Percentiles rank a stretch among this genome's conserved stretches.
Evolutionary conservation across 75 land plant genomes (phyloP).

Genomic region (Pinus albicaulis): DNA sequence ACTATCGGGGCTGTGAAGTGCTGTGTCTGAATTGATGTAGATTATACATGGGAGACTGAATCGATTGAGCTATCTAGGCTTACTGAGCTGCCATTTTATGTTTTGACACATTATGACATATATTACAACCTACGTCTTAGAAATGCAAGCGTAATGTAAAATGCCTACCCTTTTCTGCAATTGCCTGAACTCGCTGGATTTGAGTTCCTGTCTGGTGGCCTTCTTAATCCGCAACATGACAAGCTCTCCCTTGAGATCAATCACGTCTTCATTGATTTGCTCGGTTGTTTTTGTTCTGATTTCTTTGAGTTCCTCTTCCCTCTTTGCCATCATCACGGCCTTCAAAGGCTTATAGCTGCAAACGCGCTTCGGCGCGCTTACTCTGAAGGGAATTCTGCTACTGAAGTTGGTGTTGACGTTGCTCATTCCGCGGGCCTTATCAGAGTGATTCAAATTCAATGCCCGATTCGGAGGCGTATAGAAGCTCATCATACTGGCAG

Average conservation of each 20-base stretch:
- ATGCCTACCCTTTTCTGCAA: conserved; percentile 73
- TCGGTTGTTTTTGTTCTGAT: conserved; percentile 72
- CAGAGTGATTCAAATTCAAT: neutral
- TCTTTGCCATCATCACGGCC: conserved; percentile 76
- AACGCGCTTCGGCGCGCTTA: neutral
- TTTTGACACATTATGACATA: neutral
- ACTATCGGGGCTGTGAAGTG: neutral
- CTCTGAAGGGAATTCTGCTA: neutral
- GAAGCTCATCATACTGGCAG: neutral
- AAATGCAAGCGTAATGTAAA: neutral
- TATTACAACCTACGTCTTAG: neutral
- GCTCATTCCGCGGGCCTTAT: neutral
- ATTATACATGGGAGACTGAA: neutral
- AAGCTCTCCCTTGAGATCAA: conserved; percentile 94
- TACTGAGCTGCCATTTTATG: neutral
- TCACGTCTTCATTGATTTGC: conserved; percentile 68
- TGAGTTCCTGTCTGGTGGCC: conserved; percentile 77
- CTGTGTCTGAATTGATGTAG: neutral
- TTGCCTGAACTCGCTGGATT: conserved; percentile 71
- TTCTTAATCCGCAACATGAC: conserved; percentile 76
- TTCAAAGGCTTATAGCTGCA: neutral
- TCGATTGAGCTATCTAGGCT: neutral
- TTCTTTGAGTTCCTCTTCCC: conserved; percentile 73
- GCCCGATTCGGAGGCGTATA: neutral
- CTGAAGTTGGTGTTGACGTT: neutral